phyloP scores from a whole-genome alignment of 2,329 filamentous ascomycete species.

The Aspergillus transmontanensis region DNA sequence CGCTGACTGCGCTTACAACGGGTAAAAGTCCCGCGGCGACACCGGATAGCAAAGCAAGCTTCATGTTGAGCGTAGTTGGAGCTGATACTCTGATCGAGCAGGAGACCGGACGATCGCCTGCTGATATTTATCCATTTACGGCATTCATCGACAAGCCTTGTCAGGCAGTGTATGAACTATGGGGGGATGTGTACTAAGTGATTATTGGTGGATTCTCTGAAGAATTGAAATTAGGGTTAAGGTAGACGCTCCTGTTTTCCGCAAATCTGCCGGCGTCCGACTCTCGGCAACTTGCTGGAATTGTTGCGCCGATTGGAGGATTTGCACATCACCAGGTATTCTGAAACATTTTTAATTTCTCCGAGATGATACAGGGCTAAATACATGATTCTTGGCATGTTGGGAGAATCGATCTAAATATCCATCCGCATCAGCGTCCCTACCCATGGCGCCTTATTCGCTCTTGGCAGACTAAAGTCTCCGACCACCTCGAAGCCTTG shows the following conservation, averaged over 20 bases:
- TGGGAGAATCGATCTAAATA: too few species aligned
- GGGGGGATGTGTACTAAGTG: background rate
- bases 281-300: background rate
- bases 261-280: background rate
- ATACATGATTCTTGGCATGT: too few species aligned
- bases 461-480: too few species aligned
- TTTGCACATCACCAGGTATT: background rate
- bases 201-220: background rate
- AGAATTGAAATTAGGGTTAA: background rate
- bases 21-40: constrained; percentile 16
- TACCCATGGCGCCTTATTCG: too few species aligned
- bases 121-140: background rate
- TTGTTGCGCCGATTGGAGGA: background rate
- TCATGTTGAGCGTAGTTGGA: constrained; percentile 17
- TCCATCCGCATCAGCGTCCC: too few species aligned
- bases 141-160: background rate
- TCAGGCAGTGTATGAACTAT: background rate
- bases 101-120: background rate
- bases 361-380: background rate
- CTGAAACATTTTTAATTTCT: background rate
- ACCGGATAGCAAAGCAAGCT: constrained; percentile 15
- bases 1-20: constrained; percentile 18
- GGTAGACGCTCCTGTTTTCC: background rate
- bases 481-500: too few species aligned
- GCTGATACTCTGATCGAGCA: background rate